phyloP scores from a whole-genome alignment of 75 land plant genomes.

The Pinus tabuliformis region DNA sequence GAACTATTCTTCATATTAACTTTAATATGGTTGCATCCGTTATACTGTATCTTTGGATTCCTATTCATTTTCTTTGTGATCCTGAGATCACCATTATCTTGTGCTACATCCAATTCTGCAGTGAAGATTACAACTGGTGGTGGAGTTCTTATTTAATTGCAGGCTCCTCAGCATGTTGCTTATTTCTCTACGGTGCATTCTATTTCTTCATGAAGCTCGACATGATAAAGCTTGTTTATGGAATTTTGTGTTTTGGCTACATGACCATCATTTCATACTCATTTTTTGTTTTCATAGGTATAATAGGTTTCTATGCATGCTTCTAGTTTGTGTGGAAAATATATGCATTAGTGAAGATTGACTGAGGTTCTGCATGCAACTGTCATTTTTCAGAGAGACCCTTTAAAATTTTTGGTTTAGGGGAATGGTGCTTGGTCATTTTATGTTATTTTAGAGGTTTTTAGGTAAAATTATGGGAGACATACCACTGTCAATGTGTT shows the following conservation, averaged over 20 bases:
- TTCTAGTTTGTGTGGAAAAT: constrained; percentile 86
- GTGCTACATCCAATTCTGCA: constrained; percentile 94
- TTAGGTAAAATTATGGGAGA: no score
- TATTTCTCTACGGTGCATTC: constrained; percentile 91
- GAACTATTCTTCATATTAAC: no score
- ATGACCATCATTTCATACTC: constrained; percentile 79
- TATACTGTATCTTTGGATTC: no score
- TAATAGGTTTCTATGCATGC: constrained; percentile 93
- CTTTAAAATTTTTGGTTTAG: neutral
- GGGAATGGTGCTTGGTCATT: neutral
- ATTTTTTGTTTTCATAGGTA: constrained; percentile 82
- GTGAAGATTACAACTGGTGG: constrained; percentile 97
- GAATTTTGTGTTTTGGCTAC: constrained; percentile 82
- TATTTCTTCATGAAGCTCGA: constrained; percentile 95
- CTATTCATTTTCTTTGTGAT: no score
- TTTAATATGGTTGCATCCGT: no score
- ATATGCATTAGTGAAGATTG: constrained; percentile 91
- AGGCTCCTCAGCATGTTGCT: constrained; percentile 83
- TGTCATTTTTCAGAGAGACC: constrained; percentile 3
- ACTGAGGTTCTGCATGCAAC: constrained; percentile 25
- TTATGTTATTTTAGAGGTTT: neutral
- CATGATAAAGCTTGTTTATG: constrained; percentile 85
- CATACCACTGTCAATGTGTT: no score
- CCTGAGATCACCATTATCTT: constrained; percentile 92
- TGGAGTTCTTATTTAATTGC: constrained; percentile 93